Conservation (phyloP, 768 basidiomycete genomes). For the Mrakia gelida region DNA sequence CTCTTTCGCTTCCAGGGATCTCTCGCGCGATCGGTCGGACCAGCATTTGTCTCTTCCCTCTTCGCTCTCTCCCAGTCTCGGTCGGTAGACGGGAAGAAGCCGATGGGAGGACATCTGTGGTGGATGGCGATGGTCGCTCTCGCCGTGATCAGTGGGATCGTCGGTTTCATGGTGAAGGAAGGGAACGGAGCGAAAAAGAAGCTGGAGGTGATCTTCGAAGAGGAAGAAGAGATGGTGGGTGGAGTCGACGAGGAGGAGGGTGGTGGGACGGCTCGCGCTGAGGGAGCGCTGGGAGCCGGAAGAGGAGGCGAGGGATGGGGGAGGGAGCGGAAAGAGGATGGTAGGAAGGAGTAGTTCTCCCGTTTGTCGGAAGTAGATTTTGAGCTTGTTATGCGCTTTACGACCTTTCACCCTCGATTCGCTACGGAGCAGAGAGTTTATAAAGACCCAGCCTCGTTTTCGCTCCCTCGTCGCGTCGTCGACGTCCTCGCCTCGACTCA, state of each 20-base stretch:
- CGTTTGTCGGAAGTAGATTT: too few relatives aligned
- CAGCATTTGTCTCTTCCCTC: conserved; percentile 16
- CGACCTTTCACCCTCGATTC: too few relatives aligned
- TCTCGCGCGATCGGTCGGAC: conserved; percentile 4
- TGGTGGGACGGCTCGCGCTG: too few relatives aligned
- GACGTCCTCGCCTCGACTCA: too few relatives aligned
- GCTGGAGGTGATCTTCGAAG: neutral
- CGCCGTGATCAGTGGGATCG: neutral
- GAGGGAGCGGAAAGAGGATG: neutral
- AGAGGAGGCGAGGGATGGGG: neutral
- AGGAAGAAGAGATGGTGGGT: neutral
- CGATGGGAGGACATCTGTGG: conserved; percentile 10
- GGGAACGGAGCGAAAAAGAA: conserved; percentile 4
- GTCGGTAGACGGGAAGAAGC: neutral
- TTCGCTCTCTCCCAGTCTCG: conserved; percentile 17
- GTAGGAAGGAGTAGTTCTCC: neutral
- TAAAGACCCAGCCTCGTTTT: too few relatives aligned
- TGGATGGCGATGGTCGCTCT: conserved; percentile 9
- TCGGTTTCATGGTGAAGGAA: conserved; percentile 15
- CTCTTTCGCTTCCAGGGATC: neutral
- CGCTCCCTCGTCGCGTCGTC: too few relatives aligned
- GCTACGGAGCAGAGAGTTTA: too few relatives aligned
- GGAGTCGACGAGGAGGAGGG: neutral
- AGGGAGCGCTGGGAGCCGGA: neutral
- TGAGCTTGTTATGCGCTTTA: too few relatives aligned